Evolutionary conservation across 2,329 filamentous ascomycete genomes (phyloP), one percentile per base, ranked within the genome.

Genomic region (Colletotrichum zoysiae): DNA sequence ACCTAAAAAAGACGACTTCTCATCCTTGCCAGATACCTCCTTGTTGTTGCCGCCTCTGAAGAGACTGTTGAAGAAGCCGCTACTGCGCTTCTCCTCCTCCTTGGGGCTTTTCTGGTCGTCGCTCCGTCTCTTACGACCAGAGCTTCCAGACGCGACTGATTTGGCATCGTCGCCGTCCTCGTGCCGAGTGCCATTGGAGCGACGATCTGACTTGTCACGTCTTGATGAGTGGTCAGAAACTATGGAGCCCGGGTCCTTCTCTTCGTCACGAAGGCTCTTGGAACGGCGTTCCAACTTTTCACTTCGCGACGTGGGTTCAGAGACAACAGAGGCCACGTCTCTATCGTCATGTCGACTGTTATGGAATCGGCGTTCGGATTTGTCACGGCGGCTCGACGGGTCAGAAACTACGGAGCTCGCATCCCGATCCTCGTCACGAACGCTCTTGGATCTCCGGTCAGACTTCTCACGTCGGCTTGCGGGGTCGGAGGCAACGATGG

Each of bases 1-100:
- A 91, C 82, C 90, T 91, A 91, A 91, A 91, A 91, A 91, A 91
- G 89, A 89, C 83, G 86, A 81, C 80, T 83, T 82, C 74, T 73
- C 72, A 53, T 74, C 66, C 60, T 80, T 80, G 53, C 80, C 77
- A 72, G 74, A 69, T 74, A 73, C 79, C 62, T 82, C 78, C 67
- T 82, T 80, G 44, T 76, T 78, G 44, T 79, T 80, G 65, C 74
- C 78, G 70, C 82, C 82, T 73, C 84, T 86, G 79, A 86, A 83
- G 73, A 87, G 82, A 76, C 82, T 82, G 66, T 88, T 87, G 74
- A 89, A 83, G 33, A 86, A 80, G 48, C 84, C 81, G 61, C 79
- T 81, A 30, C 81, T 80, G 63, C 81, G 77, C 75, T 83, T 87
- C 74, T 80, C 82, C 16, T 77, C 55, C 16, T 82, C 80, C 73